Percentiles rank a stretch among this genome's conserved stretches.
phyloP scores from a whole-genome alignment of 1,284 basidiomycete species.

The Ceratobasidium sp. region DNA sequence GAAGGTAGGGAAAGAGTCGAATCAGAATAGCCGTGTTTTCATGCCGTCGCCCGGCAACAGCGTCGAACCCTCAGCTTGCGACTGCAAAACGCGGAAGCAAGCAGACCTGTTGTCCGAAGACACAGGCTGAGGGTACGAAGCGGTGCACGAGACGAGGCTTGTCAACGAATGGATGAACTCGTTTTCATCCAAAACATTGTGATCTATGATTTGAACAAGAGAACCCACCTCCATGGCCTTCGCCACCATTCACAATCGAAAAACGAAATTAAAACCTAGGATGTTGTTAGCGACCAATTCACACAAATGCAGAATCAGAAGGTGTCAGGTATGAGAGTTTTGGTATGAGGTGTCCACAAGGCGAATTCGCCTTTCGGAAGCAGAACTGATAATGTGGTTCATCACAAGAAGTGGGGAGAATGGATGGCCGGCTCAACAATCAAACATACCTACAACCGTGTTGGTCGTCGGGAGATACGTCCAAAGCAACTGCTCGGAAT shows the following conservation, averaged over 20 bases:
- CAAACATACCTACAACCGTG: not conserved
- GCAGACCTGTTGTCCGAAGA: slow-evolving; percentile 50
- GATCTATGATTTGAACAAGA: not conserved
- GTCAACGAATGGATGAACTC: slow-evolving; percentile 87
- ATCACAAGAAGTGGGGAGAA: slow-evolving; percentile 53
- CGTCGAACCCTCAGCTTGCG: slow-evolving; percentile 50
- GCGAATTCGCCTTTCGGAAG: slow-evolving; percentile 73
- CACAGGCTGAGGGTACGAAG: slow-evolving; percentile 50
- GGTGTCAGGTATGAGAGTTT: slow-evolving; percentile 61
- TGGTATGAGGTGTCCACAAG: slow-evolving; percentile 75
- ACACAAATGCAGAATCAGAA: slow-evolving; percentile 14
- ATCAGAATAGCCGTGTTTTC: slow-evolving; percentile 79
- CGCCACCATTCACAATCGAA: too few species aligned
- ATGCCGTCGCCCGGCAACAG: slow-evolving; percentile 54
- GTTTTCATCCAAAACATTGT: slow-evolving; percentile 58
- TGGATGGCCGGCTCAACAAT: not conserved
- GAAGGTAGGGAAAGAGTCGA: slow-evolving; percentile 44
- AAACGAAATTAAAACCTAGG: too few species aligned
- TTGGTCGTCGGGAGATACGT: not conserved
- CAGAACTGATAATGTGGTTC: slow-evolving; percentile 73
- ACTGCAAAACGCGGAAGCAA: slow-evolving; percentile 59
- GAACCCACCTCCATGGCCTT: not conserved
- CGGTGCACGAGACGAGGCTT: slow-evolving; percentile 52
- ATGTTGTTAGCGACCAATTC: not conserved
- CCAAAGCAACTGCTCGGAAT: not conserved